phyloP scores from a whole-genome alignment of 768 basidiomycete genomes.

The Tubosaeta sp. region DNA sequence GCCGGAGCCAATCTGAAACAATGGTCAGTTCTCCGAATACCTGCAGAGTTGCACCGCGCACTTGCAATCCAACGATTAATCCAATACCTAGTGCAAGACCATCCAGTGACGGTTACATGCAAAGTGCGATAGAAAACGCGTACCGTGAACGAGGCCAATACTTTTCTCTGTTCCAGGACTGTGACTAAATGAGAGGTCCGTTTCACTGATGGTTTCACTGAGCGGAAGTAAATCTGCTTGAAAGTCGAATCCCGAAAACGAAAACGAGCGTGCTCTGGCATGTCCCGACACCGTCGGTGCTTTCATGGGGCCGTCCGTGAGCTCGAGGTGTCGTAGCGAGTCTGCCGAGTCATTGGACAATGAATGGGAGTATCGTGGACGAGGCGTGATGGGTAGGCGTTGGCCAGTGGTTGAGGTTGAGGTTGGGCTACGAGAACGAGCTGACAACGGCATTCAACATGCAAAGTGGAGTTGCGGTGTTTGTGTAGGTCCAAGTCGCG shows the following conservation, averaged over 20 bases:
- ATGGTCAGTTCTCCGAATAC: constrained; percentile 3
- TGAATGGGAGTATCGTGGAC: constrained; percentile 3
- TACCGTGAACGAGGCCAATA: constrained; percentile 74
- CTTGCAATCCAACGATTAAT: constrained; percentile 79
- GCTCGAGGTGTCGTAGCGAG: constrained; percentile 75
- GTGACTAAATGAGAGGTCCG: constrained; percentile 46
- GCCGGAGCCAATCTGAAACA: constrained; percentile 75
- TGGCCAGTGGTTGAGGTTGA: constrained; percentile 13
- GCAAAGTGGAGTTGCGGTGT: neutral
- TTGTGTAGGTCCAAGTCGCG: no score
- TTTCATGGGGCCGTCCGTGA: constrained; percentile 56
- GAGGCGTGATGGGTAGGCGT: constrained; percentile 5
- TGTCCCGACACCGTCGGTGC: constrained; percentile 12
- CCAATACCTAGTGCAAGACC: constrained; percentile 60
- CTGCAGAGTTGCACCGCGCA: constrained; percentile 22
- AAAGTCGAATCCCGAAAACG: constrained; percentile 74
- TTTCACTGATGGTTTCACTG: constrained; percentile 71
- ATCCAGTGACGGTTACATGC: constrained; percentile 4
- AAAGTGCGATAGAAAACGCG: constrained; percentile 17
- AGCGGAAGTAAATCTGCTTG: constrained; percentile 74
- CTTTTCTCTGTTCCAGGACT: constrained; percentile 65
- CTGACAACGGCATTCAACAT: constrained; percentile 20
- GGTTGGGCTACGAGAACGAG: constrained; percentile 15
- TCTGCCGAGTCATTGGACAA: constrained; percentile 54
- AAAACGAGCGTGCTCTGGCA: constrained; percentile 53